These are phyloP conservation scores for Metarhizium guizhouense DNA, from an alignment of 2,329 filamentous ascomycete genomes.

Conservation along the genomic window DNA sequence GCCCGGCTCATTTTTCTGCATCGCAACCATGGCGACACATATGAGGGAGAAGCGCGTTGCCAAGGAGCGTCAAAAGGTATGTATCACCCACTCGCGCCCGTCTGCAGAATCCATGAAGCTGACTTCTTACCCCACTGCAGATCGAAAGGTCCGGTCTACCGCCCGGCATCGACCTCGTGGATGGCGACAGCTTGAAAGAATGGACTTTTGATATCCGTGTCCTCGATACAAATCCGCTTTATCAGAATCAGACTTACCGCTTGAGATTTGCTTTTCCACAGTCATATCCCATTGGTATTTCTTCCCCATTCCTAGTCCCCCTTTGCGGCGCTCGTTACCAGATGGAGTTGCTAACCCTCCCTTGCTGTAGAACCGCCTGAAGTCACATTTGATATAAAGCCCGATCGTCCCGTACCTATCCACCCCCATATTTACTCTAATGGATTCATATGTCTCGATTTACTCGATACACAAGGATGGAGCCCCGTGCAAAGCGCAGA, in stretches of 20 bases:
- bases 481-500: slow-evolving; percentile 95
- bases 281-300: slow-evolving; percentile 80
- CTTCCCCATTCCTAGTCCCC: background rate
- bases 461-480: slow-evolving; percentile 84
- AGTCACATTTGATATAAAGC: slow-evolving; percentile 70
- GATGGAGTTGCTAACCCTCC: background rate
- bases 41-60: slow-evolving; percentile 18
- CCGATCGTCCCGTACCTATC: slow-evolving; percentile 68
- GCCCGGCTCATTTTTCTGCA: background rate
- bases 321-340: background rate
- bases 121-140: slow-evolving; percentile 26
- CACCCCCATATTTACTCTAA: slow-evolving; percentile 98
- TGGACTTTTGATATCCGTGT: slow-evolving; percentile 92
- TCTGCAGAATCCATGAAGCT: background rate
- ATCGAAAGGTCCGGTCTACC: slow-evolving; percentile 47
- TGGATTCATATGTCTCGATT: slow-evolving; percentile 94
- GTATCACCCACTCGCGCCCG: background rate
- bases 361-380: slow-evolving; percentile 70
- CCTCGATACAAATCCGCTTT: slow-evolving; percentile 83
- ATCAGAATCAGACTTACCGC: slow-evolving; percentile 69
- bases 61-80: slow-evolving; percentile 21
- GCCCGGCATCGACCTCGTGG: slow-evolving; percentile 69
- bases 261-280: slow-evolving; percentile 79
- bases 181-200: slow-evolving; percentile 63
- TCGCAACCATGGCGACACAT: slow-evolving; percentile 15